phyloP scores from a whole-genome alignment of 257 asterid species.

The Gentiana macrophylla region DNA sequence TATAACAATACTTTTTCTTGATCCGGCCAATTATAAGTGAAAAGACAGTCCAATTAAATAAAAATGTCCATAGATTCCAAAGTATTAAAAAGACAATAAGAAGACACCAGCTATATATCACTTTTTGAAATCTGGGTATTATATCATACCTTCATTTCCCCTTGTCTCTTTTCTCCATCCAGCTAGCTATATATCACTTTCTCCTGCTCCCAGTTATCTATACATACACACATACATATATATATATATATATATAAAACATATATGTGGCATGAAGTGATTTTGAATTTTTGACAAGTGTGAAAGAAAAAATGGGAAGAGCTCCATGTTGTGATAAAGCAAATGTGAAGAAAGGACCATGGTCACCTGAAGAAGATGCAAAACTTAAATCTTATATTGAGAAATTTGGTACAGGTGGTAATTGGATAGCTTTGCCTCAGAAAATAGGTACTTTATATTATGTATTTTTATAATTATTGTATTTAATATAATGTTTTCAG shows the following conservation, averaged over 20 bases:
- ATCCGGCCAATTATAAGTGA: too few relatives aligned
- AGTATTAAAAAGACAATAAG: conserved; percentile 32
- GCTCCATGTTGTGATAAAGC: conserved; percentile 39
- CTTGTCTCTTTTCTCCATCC: conserved; percentile 32
- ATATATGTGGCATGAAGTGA: background rate
- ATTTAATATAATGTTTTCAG: background rate
- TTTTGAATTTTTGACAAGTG: background rate
- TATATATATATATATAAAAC: background rate
- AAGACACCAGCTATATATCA: conserved; percentile 23
- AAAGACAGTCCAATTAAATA: conserved; percentile 11
- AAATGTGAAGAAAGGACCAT: conserved; percentile 36
- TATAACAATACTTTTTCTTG: too few relatives aligned
- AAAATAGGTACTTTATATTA: conserved; percentile 18
- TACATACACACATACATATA: background rate
- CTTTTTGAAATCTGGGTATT: conserved; percentile 23
- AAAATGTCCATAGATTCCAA: conserved; percentile 22
- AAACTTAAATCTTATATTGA: conserved; percentile 32
- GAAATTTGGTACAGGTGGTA: conserved; percentile 29
- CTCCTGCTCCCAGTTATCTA: conserved; percentile 4
- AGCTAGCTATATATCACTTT: conserved; percentile 13
- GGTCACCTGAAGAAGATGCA: conserved; percentile 39
- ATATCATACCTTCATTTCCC: conserved; percentile 10
- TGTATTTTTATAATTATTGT: background rate
- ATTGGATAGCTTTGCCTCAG: conserved; percentile 35
- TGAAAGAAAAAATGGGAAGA: conserved; percentile 22